Conservation (phyloP, 805 yeast species). For the Saccharomycopsis sp. region DNA sequence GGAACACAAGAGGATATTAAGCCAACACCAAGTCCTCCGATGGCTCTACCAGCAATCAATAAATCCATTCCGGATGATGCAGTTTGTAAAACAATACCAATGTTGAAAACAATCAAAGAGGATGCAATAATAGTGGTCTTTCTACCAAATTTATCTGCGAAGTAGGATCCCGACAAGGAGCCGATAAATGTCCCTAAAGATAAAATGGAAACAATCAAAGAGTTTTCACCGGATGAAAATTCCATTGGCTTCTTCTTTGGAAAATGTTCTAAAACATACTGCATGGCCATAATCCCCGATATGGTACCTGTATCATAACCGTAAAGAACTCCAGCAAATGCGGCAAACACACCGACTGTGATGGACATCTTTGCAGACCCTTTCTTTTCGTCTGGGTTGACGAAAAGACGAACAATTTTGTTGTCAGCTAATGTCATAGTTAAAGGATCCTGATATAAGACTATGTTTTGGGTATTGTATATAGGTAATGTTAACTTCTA, state of each 20-base stretch:
- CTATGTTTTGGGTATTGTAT: too few relatives aligned
- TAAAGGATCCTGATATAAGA: too few relatives aligned
- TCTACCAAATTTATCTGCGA: constrained; percentile 51
- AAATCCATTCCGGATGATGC: constrained; percentile 41
- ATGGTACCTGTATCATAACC: constrained; percentile 69
- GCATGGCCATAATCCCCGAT: constrained; percentile 61
- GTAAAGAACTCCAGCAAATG: constrained; percentile 60
- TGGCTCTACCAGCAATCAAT: constrained; percentile 59
- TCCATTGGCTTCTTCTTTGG: constrained; percentile 31
- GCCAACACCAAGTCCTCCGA: constrained; percentile 72
- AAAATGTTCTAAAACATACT: constrained; percentile 40
- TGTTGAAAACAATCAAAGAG: constrained; percentile 41
- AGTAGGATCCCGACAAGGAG: constrained; percentile 54
- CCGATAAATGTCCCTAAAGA: constrained; percentile 70
- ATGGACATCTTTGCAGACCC: constrained; percentile 42
- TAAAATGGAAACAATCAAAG: constrained; percentile 64
- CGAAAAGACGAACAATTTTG: too few relatives aligned
- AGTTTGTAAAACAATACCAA: constrained; percentile 48
- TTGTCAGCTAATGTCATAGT: too few relatives aligned
- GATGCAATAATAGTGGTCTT: constrained; percentile 39
- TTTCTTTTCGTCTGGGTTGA: too few relatives aligned
- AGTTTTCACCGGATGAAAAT: constrained; percentile 43
- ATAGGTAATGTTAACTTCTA: too few relatives aligned
- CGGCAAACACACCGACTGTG: constrained; percentile 53
- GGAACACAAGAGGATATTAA: constrained; percentile 66